Evolutionary conservation across 129 eudicot species (phyloP), one percentile per base, ranked within the genome.

Genomic region (Gnaphalium uliginosum): DNA sequence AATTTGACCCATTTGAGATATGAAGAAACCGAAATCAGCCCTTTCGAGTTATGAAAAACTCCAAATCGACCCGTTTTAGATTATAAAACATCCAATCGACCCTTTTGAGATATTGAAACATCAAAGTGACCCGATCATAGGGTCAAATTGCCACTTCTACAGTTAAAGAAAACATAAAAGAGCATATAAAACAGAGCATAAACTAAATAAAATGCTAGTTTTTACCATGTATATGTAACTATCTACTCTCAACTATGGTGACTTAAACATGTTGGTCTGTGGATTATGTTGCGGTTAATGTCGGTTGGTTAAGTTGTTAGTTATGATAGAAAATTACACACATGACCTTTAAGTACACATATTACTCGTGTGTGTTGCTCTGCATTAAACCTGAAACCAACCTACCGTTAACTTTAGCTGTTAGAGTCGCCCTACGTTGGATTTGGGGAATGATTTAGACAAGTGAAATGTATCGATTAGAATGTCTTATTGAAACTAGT

Each of bases 391-490:
- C n/a, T 60, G 6, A 60, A 15, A 15, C 33, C 66, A 17, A 23
- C 1, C 8, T 24, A 60, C 23, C 30, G 32, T 59, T 59, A 5
- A 21, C 17, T 23, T 4, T 59, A 59, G 32, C 32, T 59, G 32
- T 59, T 59, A 57, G 27, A n/a, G 62, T n/a, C 62, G 21, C 25
- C 21, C 62, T 57, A n/a, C 62, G 6, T 57, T 57, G 2, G 2
- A 21, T 57, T 57, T 19, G 13, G 11, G 27, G 27, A 11, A 57
- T 57, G 8, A 21, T 7, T 57, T 10, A 18, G 2, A 23, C 26
- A 51, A 37, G 59, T 68, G 33, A 68, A 68, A 39, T 37, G 18
- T 76, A 54, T 26, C 25, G 75, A 68, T 8, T 50, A 37, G 60
- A 21, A 17, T 41, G 15, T 29, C 69, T n/a, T 69, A 46, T 0